Evolutionary conservation across 106 monocot genomes (phyloP), one percentile per base, ranked within the genome.

Genomic region (Xerophyta viscosa): DNA sequence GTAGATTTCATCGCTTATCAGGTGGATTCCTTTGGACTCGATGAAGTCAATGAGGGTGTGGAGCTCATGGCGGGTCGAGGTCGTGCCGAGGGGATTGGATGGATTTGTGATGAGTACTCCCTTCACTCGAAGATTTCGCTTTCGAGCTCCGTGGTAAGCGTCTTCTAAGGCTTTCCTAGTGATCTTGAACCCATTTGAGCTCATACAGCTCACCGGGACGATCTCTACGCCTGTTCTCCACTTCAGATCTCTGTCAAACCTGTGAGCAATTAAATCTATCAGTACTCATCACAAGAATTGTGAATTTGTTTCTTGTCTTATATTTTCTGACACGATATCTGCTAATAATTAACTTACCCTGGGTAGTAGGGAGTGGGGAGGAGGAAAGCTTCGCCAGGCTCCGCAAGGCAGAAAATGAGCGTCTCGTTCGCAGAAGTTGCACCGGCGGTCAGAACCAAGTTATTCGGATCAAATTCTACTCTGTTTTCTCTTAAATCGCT

Each of bases 1-100:
- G 71, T 87, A 87, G 60, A 87, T 78, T 60, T 87, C 86, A 46
- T 86, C 86, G 54, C 80, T 76, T 20, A 86, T 66, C 31, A 86
- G 69, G 24, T 86, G 86, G 28, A 81, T 68, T 52, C 28, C 44
- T 22, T 78, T 77, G 29, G 45, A 17, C 2, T 37, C 66, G 8
- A 72, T 27, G 61, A 80, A 79, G 67, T 64, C 26, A 31, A 71
- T 18, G 24, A 87, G 71, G 41, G 10, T 41, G 60, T 71, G 37
- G 30, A 81, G 73, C 42, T 87, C 81, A 0, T 31, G 9, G 4
- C 28, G 15, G n/a, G 64, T 77, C 18, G 49, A 29, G 8, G 81
- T 71, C 11, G 77, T 87, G 26, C 87, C 87, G 37, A 87, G 37
- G 0, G 87, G 87, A 58, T 87, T 87, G 0, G 77, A 87, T 2